Percentiles rank a stretch among this genome's conserved stretches.
phyloP scores from a whole-genome alignment of 495 filamentous ascomycete genomes.

The Penicillium paradoxum region DNA sequence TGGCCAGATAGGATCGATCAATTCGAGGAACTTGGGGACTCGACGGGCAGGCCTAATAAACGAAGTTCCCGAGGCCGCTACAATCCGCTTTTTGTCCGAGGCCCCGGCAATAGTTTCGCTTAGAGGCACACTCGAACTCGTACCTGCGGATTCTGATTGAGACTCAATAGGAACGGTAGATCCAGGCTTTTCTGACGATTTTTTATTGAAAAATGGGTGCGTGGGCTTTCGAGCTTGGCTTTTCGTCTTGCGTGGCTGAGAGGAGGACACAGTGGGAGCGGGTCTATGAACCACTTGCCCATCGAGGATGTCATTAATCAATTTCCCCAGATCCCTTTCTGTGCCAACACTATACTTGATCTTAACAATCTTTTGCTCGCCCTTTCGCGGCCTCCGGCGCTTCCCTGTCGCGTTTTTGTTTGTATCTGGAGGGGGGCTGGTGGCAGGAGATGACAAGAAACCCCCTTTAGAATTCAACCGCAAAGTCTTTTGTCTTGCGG shows the following conservation, averaged over 20 bases:
- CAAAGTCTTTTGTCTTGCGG: constrained; percentile 41
- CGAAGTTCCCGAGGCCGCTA: constrained; percentile 2
- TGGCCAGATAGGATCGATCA: constrained; percentile 65
- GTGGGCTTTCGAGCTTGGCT: constrained; percentile 52
- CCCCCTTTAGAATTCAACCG: constrained; percentile 54
- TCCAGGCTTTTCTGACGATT: constrained; percentile 17
- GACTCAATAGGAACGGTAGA: background rate
- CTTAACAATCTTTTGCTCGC: constrained; percentile 30
- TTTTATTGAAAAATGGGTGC: constrained; percentile 75
- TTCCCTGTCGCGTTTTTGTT: constrained; percentile 23
- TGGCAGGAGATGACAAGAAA: constrained; percentile 47
- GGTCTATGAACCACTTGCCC: constrained; percentile 14
- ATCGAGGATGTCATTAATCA: constrained; percentile 49
- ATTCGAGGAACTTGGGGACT: constrained; percentile 53
- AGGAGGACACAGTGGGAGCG: background rate
- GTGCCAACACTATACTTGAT: constrained; percentile 40
- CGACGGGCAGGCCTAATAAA: constrained; percentile 24
- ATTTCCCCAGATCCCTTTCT: constrained; percentile 31
- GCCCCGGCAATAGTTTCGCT: constrained; percentile 14
- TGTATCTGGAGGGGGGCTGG: constrained; percentile 18
- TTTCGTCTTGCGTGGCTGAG: constrained; percentile 14
- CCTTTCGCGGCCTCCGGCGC: constrained; percentile 20
- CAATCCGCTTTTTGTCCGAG: constrained; percentile 8
- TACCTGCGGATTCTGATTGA: background rate
- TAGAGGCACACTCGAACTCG: background rate